These are phyloP conservation scores for Durusdinium trenchii DNA, from an alignment of 73 alveolate genomes.

Conservation along the genomic window DNA sequence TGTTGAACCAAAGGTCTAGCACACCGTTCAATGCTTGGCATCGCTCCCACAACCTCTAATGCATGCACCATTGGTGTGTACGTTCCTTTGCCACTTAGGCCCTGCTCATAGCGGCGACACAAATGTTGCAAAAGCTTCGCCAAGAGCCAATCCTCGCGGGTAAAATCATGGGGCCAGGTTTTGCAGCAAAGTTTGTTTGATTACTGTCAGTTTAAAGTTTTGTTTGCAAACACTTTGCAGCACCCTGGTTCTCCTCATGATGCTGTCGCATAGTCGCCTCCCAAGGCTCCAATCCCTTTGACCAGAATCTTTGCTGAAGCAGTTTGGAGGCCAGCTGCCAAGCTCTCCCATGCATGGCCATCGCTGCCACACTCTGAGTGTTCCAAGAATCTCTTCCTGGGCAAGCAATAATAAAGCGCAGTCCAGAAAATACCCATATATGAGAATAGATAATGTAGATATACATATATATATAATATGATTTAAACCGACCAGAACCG, in stretches of 20 bases:
- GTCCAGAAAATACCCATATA: too few relatives aligned
- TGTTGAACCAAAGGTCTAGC: constrained; percentile 39
- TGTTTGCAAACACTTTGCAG: too few relatives aligned
- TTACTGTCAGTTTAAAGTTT: too few relatives aligned
- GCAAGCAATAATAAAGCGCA: too few relatives aligned
- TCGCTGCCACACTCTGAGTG: constrained; percentile 18
- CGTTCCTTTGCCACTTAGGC: constrained; percentile 18
- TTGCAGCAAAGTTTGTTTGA: too few relatives aligned
- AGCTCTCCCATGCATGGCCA: constrained; percentile 34
- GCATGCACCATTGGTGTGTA: constrained; percentile 39
- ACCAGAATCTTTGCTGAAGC: constrained; percentile 31
- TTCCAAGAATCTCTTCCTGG: constrained; percentile 15
- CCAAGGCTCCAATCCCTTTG: not conserved
- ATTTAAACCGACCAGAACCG: too few relatives aligned
- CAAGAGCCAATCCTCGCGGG: constrained; percentile 31
- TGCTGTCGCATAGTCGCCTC: not conserved
- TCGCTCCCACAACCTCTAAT: constrained; percentile 26
- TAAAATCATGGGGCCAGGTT: not conserved
- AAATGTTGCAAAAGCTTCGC: constrained; percentile 28
- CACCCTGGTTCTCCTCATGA: constrained; percentile 47
- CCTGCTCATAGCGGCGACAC: constrained; percentile 13
- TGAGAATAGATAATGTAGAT: too few relatives aligned
- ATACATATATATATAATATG: too few relatives aligned
- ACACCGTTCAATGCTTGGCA: constrained; percentile 33
- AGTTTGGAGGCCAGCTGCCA: constrained; percentile 41